Evolutionary conservation across 2,329 filamentous ascomycete genomes (phyloP), one percentile per base, ranked within the genome.

Genomic region (Fusarium subglutinans): DNA sequence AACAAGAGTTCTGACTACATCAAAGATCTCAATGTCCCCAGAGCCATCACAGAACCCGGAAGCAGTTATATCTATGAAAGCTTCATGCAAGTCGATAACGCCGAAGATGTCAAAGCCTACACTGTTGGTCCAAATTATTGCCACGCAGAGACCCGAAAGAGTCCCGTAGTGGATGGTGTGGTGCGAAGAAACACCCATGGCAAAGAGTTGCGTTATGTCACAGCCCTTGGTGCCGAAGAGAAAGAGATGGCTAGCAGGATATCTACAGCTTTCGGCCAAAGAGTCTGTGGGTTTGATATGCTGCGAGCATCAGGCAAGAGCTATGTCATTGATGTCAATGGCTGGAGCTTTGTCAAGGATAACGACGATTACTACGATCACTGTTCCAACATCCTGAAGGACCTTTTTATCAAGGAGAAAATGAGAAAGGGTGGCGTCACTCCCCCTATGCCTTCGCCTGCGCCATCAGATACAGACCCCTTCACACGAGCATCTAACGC

Each of bases 261-360:
- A 68, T 94, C 95, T 5, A 92, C 91, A 50, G 93, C 94, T 0
- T 99, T 99, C 82, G 96, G 96, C 1, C 96, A 99, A 82, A 89
- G 94, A 62, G 95, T 99, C 6, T 99, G 96, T 80, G 96, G 96
- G 0, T 99, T 99, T 79, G 96, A 99, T 81, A 87, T 99, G 69
- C 87, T 99, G 64, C 92, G 97, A 35, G 94, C 95, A 18, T 92
- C 91, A 56, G 94, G 95, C 22, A 94, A 94, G 81, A 98, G 96
- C 81, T 99, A 94, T 83, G 96, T 99, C 55, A 99, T 99, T 76
- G 96, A 99, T 79, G 96, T 99, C 77, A 99, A 99, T 81, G 96
- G 96, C 18, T 99, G 97, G 97, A 98, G 96, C 80, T 99, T 99
- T 79, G 96, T 99, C 82, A 99, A 99, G 82, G 97, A 99, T 82